phyloP scores from a whole-genome alignment of 441 rosid species.

The Mallotus japonicus region DNA sequence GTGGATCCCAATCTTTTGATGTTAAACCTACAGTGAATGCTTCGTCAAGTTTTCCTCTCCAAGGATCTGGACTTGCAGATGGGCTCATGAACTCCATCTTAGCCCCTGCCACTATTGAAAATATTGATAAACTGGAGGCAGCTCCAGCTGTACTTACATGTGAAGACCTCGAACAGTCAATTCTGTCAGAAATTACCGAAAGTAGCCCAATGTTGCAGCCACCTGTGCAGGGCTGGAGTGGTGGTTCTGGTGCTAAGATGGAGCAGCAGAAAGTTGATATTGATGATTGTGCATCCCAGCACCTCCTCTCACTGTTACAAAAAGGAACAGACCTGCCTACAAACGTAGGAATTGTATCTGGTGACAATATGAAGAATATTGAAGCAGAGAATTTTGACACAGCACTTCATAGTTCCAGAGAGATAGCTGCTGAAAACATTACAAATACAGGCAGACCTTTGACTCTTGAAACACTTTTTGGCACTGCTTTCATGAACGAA shows the following conservation, averaged over 20 bases:
- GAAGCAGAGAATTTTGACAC: slow-evolving; percentile 29
- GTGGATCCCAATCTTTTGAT: slow-evolving; percentile 47
- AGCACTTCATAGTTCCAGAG: slow-evolving; percentile 31
- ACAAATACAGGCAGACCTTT: slow-evolving; percentile 47
- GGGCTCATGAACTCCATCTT: slow-evolving; percentile 29
- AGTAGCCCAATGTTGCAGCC: slow-evolving; percentile 39
- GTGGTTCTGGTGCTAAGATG: slow-evolving; percentile 33
- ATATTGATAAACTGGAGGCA: slow-evolving; percentile 38
- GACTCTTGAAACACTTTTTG: slow-evolving; percentile 94
- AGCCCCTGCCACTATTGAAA: slow-evolving; percentile 28
- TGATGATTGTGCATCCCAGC: slow-evolving; percentile 76
- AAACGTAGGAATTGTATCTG: slow-evolving; percentile 33
- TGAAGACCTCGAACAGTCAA: slow-evolving; percentile 97
- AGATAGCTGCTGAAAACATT: slow-evolving; percentile 34
- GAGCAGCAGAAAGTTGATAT: slow-evolving; percentile 46
- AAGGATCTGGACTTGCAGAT: slow-evolving; percentile 38
- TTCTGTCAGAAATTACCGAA: slow-evolving; percentile 62
- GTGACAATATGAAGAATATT: slow-evolving; percentile 29
- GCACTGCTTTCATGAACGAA: slow-evolving; percentile 93
- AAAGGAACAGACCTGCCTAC: slow-evolving; percentile 47
- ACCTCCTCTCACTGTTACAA: slow-evolving; percentile 83
- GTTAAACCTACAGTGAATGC: slow-evolving; percentile 32
- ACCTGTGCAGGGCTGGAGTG: slow-evolving; percentile 35
- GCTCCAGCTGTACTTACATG: slow-evolving; percentile 87
- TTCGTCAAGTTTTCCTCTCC: slow-evolving; percentile 38